Evolutionary conservation across 768 basidiomycete genomes (phyloP).

Genomic region (Chalciporus chontae): DNA sequence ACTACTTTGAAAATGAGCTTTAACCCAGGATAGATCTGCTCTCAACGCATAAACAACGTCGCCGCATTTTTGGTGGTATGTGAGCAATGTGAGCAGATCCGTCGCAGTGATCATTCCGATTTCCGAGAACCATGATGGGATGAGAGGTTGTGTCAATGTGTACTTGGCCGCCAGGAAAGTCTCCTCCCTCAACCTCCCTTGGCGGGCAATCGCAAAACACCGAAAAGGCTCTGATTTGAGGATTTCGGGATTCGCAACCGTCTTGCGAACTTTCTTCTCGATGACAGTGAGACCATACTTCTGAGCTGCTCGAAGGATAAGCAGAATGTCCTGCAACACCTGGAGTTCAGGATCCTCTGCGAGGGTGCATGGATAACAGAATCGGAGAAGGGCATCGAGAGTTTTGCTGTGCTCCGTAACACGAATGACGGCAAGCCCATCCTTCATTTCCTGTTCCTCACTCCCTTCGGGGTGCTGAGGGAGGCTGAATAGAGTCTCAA

Average conservation of each 20-base stretch:
- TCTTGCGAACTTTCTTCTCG: conserved; percentile 18
- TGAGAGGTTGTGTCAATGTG: conserved; percentile 26
- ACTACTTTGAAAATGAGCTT: no score
- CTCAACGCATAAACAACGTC: conserved; percentile 1
- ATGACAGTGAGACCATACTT: conserved; percentile 23
- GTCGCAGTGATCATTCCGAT: conserved; percentile 27
- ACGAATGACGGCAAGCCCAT: conserved; percentile 14
- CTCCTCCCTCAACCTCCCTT: conserved; percentile 20
- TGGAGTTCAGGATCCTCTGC: conserved; percentile 15
- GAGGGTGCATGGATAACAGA: conserved; percentile 21
- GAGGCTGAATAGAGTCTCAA: conserved; percentile 29
- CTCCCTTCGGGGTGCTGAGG: conserved; percentile 14
- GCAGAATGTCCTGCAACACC: conserved; percentile 4
- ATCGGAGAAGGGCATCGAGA: conserved; percentile 20
- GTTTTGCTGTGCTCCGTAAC: conserved; percentile 20
- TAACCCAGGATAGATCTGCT: no score
- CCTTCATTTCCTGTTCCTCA: conserved; percentile 10
- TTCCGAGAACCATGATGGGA: conserved; percentile 22
- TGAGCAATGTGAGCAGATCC: conserved; percentile 24
- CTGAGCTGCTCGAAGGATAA: conserved; percentile 16
- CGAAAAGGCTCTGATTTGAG: conserved; percentile 23
- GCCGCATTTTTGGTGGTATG: conserved; percentile 19
- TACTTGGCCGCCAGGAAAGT: conserved; percentile 27
- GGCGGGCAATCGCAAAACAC: conserved; percentile 30
- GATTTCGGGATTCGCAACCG: conserved; percentile 19